Conservation (phyloP, 306 rosid genomes). For the Elaeagnus macrophylla region DNA sequence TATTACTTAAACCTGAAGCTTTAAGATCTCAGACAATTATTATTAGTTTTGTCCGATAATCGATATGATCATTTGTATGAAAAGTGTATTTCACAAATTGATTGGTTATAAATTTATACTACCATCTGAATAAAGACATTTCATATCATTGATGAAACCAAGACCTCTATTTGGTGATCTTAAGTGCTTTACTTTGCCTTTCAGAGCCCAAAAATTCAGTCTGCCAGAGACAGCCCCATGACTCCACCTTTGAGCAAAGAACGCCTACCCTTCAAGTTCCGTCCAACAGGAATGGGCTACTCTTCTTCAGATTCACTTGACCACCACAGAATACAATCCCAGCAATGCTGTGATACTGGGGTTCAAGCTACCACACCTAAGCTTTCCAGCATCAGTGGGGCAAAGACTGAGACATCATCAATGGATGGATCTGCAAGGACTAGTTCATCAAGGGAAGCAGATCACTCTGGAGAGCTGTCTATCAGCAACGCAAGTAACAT, state of each 20-base stretch:
- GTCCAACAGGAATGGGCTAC: constrained; percentile 59
- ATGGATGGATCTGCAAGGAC: constrained; percentile 74
- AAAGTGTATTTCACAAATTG: constrained; percentile 2
- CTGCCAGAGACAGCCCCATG: constrained; percentile 70
- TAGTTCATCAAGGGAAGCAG: constrained; percentile 73
- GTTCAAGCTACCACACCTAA: constrained; percentile 62
- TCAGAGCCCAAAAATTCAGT: constrained; percentile 74
- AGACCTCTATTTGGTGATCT: constrained; percentile 7
- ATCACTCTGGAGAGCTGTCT: constrained; percentile 76
- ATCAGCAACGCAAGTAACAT: constrained; percentile 88
- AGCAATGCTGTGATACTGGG: constrained; percentile 45
- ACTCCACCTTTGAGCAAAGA: constrained; percentile 80
- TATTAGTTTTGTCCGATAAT: not conserved
- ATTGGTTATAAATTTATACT: not conserved
- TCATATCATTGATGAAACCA: not conserved
- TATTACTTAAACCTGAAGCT: not conserved
- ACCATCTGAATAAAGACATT: constrained; percentile 5
- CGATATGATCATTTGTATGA: not conserved
- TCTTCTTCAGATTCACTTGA: constrained; percentile 83
- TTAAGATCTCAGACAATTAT: not conserved
- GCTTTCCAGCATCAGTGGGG: constrained; percentile 49
- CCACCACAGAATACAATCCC: constrained; percentile 45
- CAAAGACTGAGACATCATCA: constrained; percentile 65
- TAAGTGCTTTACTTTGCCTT: constrained; percentile 11
- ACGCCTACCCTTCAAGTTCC: constrained; percentile 43